phyloP scores from a whole-genome alignment of 164 flowering plant species.

The Vitis amurensis region DNA sequence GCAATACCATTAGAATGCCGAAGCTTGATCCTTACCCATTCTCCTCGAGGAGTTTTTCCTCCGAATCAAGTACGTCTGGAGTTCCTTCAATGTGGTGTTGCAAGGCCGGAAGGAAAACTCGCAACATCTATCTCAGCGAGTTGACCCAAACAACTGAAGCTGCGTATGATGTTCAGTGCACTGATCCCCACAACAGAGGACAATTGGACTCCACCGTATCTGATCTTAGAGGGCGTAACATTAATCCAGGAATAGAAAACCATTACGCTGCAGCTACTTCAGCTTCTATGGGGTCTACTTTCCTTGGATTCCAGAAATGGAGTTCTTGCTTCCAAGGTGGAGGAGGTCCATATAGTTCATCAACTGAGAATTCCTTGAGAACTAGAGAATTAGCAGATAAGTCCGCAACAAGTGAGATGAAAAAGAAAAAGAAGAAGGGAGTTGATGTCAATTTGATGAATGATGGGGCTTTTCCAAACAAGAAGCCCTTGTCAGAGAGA shows the following conservation, averaged over 20 bases:
- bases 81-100: not conserved
- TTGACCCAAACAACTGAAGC: no score
- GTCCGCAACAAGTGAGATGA: no score
- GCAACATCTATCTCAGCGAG: not conserved
- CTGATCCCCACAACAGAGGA: not conserved
- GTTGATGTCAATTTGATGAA: not conserved
- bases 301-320: no score
- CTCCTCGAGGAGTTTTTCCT: not conserved
- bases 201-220: not conserved
- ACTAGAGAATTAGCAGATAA: no score
- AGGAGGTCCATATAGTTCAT: no score
- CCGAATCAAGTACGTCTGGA: not conserved
- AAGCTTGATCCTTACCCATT: not conserved
- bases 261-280: no score
- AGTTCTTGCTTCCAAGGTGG: no score
- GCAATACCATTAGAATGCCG: not conserved
- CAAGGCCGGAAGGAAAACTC: not conserved
- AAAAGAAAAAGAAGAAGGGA: not conserved
- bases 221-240: not conserved
- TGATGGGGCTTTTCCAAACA: not conserved
- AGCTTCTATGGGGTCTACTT: no score
- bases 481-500: not conserved
- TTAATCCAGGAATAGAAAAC: no score
- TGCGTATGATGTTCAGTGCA: no score
- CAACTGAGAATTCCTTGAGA: no score